These are phyloP conservation scores for Aegilops speltoides DNA, from an alignment of 176 grass and related monocot genomes.

Conservation along the genomic window DNA sequence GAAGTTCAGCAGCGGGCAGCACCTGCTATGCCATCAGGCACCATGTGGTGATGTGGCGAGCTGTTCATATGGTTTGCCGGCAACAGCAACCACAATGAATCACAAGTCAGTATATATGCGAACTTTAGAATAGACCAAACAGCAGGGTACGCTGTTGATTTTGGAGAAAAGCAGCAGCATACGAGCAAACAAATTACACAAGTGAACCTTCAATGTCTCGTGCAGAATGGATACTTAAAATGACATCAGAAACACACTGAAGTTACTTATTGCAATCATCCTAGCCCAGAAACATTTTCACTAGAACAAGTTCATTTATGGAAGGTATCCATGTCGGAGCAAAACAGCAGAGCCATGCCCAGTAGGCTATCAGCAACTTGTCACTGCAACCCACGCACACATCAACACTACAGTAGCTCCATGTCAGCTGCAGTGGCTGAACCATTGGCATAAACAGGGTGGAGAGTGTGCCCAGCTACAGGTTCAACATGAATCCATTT, in stretches of 20 bases:
- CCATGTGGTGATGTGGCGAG: not conserved
- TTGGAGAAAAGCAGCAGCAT: not conserved
- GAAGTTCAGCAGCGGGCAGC: too few species aligned
- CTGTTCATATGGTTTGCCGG: not conserved
- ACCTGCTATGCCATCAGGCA: not conserved
- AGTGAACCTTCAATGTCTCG: too few species aligned
- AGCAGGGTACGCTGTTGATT: not conserved
- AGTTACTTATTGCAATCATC: not conserved
- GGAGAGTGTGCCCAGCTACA: slow-evolving; percentile 55
- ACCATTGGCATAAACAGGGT: slow-evolving; percentile 47
- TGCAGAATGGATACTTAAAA: not conserved
- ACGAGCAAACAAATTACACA: not conserved
- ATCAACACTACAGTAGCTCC: not conserved
- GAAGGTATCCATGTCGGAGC: not conserved
- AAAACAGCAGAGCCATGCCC: not conserved
- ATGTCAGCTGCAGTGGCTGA: slow-evolving; percentile 22
- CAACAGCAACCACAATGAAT: not conserved
- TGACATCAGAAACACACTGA: slow-evolving; percentile 3
- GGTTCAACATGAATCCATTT: slow-evolving; percentile 90
- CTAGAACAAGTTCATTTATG: not conserved
- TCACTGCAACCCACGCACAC: not conserved
- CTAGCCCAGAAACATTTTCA: not conserved
- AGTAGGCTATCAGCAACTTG: not conserved
- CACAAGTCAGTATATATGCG: not conserved
- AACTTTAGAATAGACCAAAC: not conserved